Conservation (phyloP, 2,329 filamentous ascomycete species). For the Pseudogymnoascus sp. region DNA sequence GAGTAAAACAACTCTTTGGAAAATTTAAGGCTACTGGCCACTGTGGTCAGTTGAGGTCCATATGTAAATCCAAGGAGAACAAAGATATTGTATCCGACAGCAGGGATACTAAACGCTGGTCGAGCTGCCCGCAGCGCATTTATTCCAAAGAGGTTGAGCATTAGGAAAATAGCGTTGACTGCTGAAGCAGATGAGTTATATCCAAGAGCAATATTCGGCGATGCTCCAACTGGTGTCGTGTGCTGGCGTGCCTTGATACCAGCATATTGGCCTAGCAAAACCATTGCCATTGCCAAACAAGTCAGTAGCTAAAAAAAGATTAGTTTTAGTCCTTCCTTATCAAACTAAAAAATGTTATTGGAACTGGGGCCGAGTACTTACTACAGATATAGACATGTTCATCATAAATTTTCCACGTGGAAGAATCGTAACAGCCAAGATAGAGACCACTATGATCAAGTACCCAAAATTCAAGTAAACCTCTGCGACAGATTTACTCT, state of each 20-base stretch:
- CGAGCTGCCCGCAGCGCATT: constrained; percentile 57
- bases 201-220: constrained; percentile 26
- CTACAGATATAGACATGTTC: constrained; percentile 32
- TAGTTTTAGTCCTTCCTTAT: not conserved
- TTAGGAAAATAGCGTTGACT: constrained; percentile 61
- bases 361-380: constrained; percentile 38
- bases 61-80: constrained; percentile 54
- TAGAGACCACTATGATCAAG: constrained; percentile 55
- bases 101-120: constrained; percentile 57
- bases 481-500: constrained; percentile 15
- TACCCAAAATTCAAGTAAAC: constrained; percentile 31
- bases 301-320: constrained; percentile 14
- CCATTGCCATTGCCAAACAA: constrained; percentile 50
- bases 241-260: constrained; percentile 55
- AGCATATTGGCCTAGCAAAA: constrained; percentile 56
- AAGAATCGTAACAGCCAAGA: constrained; percentile 57
- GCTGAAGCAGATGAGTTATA: constrained; percentile 66
- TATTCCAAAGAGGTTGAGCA: constrained; percentile 58
- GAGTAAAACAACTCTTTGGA: constrained; percentile 52
- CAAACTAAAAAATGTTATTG: constrained; percentile 37
- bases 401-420: constrained; percentile 67
- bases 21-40: constrained; percentile 45
- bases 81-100: constrained; percentile 63
- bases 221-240: constrained; percentile 34
- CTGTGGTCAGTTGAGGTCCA: constrained; percentile 50